Conservation (phyloP, 345 rosid species). For the Theobroma cacao region DNA sequence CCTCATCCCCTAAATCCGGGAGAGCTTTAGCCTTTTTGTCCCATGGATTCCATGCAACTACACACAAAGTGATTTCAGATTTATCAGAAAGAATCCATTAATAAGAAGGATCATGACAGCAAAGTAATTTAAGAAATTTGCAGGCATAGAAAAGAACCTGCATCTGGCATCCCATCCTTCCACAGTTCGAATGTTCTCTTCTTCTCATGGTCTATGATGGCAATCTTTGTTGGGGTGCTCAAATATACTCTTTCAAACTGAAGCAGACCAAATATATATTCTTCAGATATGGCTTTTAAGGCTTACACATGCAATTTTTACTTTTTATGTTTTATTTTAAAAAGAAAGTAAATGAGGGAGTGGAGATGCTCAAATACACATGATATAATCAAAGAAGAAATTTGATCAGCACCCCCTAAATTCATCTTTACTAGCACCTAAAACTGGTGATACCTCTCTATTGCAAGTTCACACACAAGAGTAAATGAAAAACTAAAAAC, state of each 20-base stretch:
- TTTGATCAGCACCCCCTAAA: not conserved
- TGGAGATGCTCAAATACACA: too few relatives aligned
- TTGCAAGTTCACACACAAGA: not conserved
- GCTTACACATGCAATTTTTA: not conserved
- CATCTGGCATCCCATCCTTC: slow-evolving; percentile 87
- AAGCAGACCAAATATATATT: slow-evolving; percentile 1
- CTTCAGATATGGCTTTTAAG: not conserved
- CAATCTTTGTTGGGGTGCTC: slow-evolving; percentile 90
- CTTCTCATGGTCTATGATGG: slow-evolving; percentile 92
- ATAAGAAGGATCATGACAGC: slow-evolving; percentile 3
- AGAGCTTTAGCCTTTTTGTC: slow-evolving; percentile 78
- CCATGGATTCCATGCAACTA: slow-evolving; percentile 98
- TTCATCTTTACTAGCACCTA: not conserved
- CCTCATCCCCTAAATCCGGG: slow-evolving; percentile 81
- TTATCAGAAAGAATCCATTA: slow-evolving; percentile 2
- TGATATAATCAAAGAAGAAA: not conserved
- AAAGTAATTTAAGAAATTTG: not conserved
- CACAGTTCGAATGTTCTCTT: slow-evolving; percentile 86
- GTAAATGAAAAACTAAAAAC: not conserved
- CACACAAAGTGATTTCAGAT: slow-evolving; percentile 14
- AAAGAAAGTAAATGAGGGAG: too few relatives aligned
- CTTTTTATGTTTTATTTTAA: too few relatives aligned
- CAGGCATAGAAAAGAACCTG: slow-evolving; percentile 40
- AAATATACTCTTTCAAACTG: slow-evolving; percentile 83
- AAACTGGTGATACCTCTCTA: not conserved